Evolutionary conservation across 805 yeast species (phyloP).

Genomic region (Diddensiella caesifluorescens): DNA sequence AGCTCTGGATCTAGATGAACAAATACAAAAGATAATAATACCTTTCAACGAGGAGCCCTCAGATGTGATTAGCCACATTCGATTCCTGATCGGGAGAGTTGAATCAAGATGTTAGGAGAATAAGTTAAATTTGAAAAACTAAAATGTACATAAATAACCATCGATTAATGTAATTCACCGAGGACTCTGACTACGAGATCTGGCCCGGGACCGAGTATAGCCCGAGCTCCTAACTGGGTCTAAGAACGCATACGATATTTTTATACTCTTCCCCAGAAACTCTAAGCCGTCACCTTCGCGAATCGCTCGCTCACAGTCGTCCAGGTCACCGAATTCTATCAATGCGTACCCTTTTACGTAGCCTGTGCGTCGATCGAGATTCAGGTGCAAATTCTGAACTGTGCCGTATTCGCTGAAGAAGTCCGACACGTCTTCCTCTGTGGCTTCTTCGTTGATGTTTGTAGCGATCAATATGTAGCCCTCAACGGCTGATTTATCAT

Average conservation of each 20-base stretch:
- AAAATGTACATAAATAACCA: too few species aligned
- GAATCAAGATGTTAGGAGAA: too few species aligned
- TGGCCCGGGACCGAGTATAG: slow-evolving; percentile 1
- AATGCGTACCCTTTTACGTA: slow-evolving; percentile 41
- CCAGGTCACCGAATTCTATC: slow-evolving; percentile 33
- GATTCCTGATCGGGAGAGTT: too few species aligned
- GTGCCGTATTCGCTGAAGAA: slow-evolving; percentile 39
- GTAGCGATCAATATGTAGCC: slow-evolving; percentile 41
- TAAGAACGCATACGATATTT: slow-evolving; percentile 39
- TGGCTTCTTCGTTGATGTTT: slow-evolving; percentile 41
- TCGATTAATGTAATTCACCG: too few species aligned
- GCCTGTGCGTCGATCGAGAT: slow-evolving; percentile 41
- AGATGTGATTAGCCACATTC: slow-evolving; percentile 19
- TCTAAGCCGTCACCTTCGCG: slow-evolving; percentile 30
- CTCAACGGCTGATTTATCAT: slow-evolving; percentile 36
- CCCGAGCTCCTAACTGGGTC: slow-evolving; percentile 18
- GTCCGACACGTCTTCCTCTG: slow-evolving; percentile 42
- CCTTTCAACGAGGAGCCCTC: slow-evolving; percentile 7
- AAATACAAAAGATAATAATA: background rate
- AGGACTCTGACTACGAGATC: slow-evolving; percentile 1
- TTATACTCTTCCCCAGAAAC: slow-evolving; percentile 32
- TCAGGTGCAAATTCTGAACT: slow-evolving; percentile 37
- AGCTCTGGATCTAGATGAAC: background rate
- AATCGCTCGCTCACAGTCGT: slow-evolving; percentile 36
- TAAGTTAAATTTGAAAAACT: too few species aligned